These are phyloP conservation scores for Cystobasidium slooffiae DNA, from an alignment of 1,284 basidiomycete genomes.

Conservation along the genomic window DNA sequence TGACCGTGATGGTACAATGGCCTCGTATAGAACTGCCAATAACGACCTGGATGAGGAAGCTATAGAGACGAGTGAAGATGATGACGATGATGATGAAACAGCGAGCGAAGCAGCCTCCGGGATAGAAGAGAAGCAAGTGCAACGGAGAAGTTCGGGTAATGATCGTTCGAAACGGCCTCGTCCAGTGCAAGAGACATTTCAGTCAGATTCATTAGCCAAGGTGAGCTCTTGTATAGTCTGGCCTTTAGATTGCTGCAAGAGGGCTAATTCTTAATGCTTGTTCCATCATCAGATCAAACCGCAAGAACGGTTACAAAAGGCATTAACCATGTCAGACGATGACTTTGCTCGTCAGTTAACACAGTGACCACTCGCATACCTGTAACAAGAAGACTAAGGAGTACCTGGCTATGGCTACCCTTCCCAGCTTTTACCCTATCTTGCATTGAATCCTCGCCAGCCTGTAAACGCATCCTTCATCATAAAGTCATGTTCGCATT, in stretches of 20 bases:
- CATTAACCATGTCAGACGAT: conserved; percentile 34
- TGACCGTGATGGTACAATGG: conserved; percentile 5
- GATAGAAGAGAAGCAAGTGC: not conserved
- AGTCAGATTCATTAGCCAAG: conserved; percentile 9
- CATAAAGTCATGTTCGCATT: too few relatives aligned
- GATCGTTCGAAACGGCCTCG: conserved; percentile 11
- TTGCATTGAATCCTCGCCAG: too few relatives aligned
- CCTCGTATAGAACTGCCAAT: conserved; percentile 6
- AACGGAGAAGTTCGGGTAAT: conserved; percentile 13
- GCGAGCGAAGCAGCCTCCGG: conserved; percentile 1
- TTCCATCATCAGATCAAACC: conserved; percentile 3
- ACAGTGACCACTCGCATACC: not conserved
- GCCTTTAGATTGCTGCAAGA: not conserved
- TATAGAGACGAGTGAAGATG: conserved; percentile 6
- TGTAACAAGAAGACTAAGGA: not conserved
- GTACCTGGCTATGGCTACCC: not conserved
- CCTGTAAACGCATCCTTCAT: too few relatives aligned
- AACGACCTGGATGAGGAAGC: conserved; percentile 17
- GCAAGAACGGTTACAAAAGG: conserved; percentile 26
- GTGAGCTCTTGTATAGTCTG: not conserved
- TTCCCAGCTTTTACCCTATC: too few relatives aligned
- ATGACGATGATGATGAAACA: conserved; percentile 3
- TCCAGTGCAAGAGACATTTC: conserved; percentile 15
- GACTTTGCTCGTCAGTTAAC: conserved; percentile 37
- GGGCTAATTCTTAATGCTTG: not conserved